Evolutionary conservation across 106 monocot genomes (phyloP).

Genomic region (Platanthera guangdongensis): DNA sequence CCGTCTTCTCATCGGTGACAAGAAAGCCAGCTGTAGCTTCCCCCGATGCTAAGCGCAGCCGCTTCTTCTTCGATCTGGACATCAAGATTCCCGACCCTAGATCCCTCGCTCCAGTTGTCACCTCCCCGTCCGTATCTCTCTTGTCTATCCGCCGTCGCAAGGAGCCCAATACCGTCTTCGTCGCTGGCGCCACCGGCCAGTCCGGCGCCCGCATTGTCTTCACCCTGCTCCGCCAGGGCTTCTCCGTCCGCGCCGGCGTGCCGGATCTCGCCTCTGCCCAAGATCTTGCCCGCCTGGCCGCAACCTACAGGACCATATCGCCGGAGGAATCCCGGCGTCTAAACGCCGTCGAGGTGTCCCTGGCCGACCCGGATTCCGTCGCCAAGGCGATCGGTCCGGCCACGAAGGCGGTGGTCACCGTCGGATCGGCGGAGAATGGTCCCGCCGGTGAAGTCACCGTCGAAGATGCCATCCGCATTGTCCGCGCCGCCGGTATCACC

Average conservation of each 20-base stretch:
- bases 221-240: conserved; percentile 62
- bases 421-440: conserved; percentile 60
- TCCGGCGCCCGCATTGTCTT: conserved; percentile 58
- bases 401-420: conserved; percentile 61
- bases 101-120: conserved; percentile 48
- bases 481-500: conserved; percentile 66
- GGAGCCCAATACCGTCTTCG: conserved; percentile 82
- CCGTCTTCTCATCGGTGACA: conserved; percentile 8
- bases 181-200: conserved; percentile 83
- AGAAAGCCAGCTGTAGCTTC: not conserved
- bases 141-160: conserved; percentile 44
- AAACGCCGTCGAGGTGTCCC: conserved; percentile 67
- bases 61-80: conserved; percentile 32
- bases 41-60: conserved; percentile 8
- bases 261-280: conserved; percentile 75
- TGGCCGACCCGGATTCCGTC: conserved; percentile 49
- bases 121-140: conserved; percentile 32
- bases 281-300: conserved; percentile 77
- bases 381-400: conserved; percentile 74
- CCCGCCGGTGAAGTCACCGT: conserved; percentile 51
- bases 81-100: conserved; percentile 35
- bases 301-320: conserved; percentile 75
- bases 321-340: conserved; percentile 57
- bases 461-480: conserved; percentile 60
- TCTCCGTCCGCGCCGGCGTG: conserved; percentile 81